These are phyloP conservation scores for Klebsormidium nitens DNA, from an alignment of 139 green algal species.

Conservation along the genomic window DNA sequence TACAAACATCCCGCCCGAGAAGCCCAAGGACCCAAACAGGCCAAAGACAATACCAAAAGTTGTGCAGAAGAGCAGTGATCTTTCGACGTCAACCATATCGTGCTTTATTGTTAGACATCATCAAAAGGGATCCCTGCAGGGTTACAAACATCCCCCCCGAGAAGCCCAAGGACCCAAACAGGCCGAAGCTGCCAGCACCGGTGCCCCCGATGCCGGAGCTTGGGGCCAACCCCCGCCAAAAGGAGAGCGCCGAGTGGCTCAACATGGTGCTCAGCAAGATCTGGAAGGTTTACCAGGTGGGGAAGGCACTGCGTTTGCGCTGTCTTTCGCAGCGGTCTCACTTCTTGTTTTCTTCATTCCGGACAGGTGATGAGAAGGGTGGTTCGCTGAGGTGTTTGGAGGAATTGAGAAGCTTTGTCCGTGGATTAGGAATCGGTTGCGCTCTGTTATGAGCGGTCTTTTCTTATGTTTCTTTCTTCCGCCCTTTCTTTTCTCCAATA, in stretches of 20 bases:
- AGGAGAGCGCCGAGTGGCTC: slow-evolving; percentile 89
- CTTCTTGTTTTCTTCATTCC: not conserved
- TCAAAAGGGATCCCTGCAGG: too few species aligned
- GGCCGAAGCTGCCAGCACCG: not conserved
- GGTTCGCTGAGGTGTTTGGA: not conserved
- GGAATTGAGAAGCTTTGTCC: not conserved
- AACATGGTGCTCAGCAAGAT: slow-evolving; percentile 94
- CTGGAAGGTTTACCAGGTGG: slow-evolving; percentile 76
- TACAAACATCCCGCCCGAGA: too few species aligned
- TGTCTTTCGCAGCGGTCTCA: not conserved
- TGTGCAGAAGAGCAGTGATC: too few species aligned
- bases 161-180: too few species aligned
- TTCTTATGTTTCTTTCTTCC: too few species aligned
- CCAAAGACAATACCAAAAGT: too few species aligned
- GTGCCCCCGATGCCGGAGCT: not conserved
- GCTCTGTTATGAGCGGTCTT: not conserved
- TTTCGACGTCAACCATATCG: too few species aligned
- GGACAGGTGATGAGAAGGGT: not conserved
- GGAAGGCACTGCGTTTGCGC: not conserved
- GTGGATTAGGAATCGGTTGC: not conserved
- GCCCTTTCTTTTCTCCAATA: too few species aligned
- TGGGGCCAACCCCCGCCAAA: slow-evolving; percentile 24
- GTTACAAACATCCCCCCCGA: too few species aligned
- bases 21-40: too few species aligned
- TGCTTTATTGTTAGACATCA: too few species aligned